Percentiles rank a stretch among this genome's conserved stretches.
phyloP scores from a whole-genome alignment of 2,329 filamentous ascomycete genomes.

The Dactylonectria macrodidyma region DNA sequence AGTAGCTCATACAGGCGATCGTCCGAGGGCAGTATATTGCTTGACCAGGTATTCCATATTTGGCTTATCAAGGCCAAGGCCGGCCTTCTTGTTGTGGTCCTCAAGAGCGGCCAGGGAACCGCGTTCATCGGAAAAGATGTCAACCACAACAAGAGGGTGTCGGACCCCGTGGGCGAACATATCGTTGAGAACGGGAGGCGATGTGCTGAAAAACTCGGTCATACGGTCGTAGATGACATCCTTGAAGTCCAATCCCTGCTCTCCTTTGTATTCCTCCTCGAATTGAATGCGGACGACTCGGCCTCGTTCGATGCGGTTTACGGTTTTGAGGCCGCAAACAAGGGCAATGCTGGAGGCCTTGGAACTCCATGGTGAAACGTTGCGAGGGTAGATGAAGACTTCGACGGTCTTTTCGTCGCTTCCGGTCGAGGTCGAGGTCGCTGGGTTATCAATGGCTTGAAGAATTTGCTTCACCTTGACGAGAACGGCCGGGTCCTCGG shows the following conservation, averaged over 20 bases:
- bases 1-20: constrained; percentile 66
- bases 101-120: constrained; percentile 81
- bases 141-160: constrained; percentile 79
- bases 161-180: constrained; percentile 83
- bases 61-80: constrained; percentile 87
- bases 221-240: constrained; percentile 92
- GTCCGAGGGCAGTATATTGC: constrained; percentile 60
- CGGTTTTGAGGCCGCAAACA: constrained; percentile 84
- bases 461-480: constrained; percentile 64
- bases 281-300: constrained; percentile 81
- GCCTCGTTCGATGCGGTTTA: constrained; percentile 88
- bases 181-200: constrained; percentile 76
- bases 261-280: constrained; percentile 61
- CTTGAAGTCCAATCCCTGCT: constrained; percentile 68
- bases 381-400: constrained; percentile 84
- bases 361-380: constrained; percentile 97
- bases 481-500: constrained; percentile 53
- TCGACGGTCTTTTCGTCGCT: constrained; percentile 64
- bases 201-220: constrained; percentile 85
- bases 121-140: constrained; percentile 76
- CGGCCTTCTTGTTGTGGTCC: constrained; percentile 86
- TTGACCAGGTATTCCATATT: constrained; percentile 97
- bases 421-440: constrained; percentile 46
- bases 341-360: constrained; percentile 95
- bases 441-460: constrained; percentile 54